Evolutionary conservation across 768 basidiomycete genomes (phyloP).

Genomic region (Rhodosporidiobolus odoratus): DNA sequence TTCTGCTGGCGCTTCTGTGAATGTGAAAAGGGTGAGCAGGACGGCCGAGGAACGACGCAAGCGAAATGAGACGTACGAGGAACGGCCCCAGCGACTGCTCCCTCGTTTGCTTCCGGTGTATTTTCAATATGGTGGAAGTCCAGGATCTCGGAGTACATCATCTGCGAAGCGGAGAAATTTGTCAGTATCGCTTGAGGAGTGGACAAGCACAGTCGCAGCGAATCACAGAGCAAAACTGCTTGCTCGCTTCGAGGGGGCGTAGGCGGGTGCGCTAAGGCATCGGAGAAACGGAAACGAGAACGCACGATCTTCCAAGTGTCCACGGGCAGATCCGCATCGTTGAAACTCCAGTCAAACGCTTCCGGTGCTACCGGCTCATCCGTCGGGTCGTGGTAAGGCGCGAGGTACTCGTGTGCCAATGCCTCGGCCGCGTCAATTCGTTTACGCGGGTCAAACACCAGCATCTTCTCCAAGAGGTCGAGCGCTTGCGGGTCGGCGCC

Average conservation of each 20-base stretch:
- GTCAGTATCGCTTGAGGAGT: no score
- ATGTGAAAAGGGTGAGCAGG: background rate
- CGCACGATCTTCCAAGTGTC: constrained; percentile 89
- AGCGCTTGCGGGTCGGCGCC: constrained; percentile 84
- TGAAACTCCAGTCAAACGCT: constrained; percentile 99
- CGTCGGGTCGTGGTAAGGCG: constrained; percentile 95
- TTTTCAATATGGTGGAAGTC: constrained; percentile 43
- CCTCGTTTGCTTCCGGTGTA: constrained; percentile 17
- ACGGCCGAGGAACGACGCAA: background rate
- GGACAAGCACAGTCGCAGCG: background rate
- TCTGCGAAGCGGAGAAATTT: background rate
- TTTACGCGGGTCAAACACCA: constrained; percentile 96
- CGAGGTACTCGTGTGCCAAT: constrained; percentile 87
- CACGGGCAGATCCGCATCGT: constrained; percentile 95
- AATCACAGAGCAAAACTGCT: background rate
- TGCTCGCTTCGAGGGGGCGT: no score
- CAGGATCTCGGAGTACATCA: constrained; percentile 89
- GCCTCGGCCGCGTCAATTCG: constrained; percentile 89
- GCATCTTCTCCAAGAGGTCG: constrained; percentile 95
- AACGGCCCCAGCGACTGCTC: constrained; percentile 20
- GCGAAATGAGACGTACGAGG: constrained; percentile 3
- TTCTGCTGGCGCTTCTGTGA: no score
- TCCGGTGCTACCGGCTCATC: constrained; percentile 92
- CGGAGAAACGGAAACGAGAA: background rate
- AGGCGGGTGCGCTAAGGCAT: no score